Evolutionary conservation across 495 filamentous ascomycete species (phyloP).

Genomic region (Neurospora sp.): DNA sequence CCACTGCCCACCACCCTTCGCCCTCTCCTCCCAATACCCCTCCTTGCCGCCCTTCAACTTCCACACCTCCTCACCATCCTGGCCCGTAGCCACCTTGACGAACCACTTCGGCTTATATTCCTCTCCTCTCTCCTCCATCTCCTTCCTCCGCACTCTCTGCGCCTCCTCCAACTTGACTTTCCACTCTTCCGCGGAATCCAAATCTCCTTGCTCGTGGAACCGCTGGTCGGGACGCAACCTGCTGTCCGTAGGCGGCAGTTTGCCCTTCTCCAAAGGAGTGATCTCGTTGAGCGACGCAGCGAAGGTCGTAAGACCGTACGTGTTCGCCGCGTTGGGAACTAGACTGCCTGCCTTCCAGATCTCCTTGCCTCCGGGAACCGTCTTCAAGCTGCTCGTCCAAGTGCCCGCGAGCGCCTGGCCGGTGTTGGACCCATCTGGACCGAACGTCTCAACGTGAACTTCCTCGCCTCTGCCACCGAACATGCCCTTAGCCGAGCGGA

Average conservation of each 20-base stretch:
- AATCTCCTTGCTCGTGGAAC: constrained; percentile 68
- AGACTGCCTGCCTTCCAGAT: constrained; percentile 72
- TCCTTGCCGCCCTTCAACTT: constrained; percentile 67
- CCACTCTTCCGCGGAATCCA: constrained; percentile 74
- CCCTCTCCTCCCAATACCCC: constrained; percentile 86
- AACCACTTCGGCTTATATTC: constrained; percentile 76
- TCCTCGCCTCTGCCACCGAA: constrained; percentile 93
- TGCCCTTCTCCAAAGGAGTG: constrained; percentile 62
- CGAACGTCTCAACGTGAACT: constrained; percentile 61
- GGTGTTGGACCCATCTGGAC: constrained; percentile 48
- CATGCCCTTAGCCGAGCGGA: constrained; percentile 80
- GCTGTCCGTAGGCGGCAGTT: constrained; percentile 69
- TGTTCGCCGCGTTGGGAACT: constrained; percentile 61
- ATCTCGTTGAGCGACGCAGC: constrained; percentile 83
- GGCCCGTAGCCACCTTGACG: constrained; percentile 42
- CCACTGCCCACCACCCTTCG: constrained; percentile 48
- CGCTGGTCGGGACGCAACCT: constrained; percentile 85
- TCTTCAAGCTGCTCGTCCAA: constrained; percentile 65
- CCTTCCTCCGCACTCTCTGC: constrained; percentile 65
- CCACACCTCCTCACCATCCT: constrained; percentile 68
- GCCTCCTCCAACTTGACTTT: constrained; percentile 79
- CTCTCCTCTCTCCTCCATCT: constrained; percentile 63
- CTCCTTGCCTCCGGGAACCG: constrained; percentile 51
- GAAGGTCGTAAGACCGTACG: constrained; percentile 81
- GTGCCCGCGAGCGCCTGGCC: constrained; percentile 62